Evolutionary conservation across 2,329 filamentous ascomycete species (phyloP).

Genomic region (Penicillium sp.): DNA sequence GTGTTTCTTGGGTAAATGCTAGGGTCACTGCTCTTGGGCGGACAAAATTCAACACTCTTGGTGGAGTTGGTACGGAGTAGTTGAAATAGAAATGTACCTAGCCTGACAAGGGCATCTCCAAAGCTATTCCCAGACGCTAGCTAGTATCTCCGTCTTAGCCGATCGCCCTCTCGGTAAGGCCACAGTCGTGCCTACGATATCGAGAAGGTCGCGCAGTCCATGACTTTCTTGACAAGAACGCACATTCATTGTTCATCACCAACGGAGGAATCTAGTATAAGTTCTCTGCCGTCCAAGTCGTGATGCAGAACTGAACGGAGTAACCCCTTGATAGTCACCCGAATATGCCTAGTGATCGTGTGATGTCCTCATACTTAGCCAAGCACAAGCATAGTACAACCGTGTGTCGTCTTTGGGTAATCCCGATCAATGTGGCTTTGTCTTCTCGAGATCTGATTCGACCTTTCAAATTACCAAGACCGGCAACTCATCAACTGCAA

Average conservation of each 20-base stretch:
- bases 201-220: too few species aligned
- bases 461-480: not conserved
- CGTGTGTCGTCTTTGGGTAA: not conserved
- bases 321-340: not conserved
- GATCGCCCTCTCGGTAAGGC: too few species aligned
- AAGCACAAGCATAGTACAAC: not conserved
- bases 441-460: not conserved
- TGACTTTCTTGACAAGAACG: too few species aligned
- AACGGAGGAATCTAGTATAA: too few species aligned
- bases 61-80: not conserved
- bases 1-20: not conserved
- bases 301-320: not conserved
- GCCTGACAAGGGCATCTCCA: not conserved
- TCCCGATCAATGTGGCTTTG: not conserved
- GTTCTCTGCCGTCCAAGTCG: too few species aligned
- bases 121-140: too few species aligned
- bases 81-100: conserved; percentile 1
- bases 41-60: not conserved
- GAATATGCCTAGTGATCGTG: not conserved
- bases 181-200: too few species aligned
- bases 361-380: not conserved
- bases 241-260: too few species aligned
- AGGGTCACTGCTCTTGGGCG: not conserved
- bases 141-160: too few species aligned
- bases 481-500: not conserved